These are phyloP conservation scores for Carex littledalei DNA, from an alignment of 176 grass and related monocot species.

Conservation along the genomic window DNA sequence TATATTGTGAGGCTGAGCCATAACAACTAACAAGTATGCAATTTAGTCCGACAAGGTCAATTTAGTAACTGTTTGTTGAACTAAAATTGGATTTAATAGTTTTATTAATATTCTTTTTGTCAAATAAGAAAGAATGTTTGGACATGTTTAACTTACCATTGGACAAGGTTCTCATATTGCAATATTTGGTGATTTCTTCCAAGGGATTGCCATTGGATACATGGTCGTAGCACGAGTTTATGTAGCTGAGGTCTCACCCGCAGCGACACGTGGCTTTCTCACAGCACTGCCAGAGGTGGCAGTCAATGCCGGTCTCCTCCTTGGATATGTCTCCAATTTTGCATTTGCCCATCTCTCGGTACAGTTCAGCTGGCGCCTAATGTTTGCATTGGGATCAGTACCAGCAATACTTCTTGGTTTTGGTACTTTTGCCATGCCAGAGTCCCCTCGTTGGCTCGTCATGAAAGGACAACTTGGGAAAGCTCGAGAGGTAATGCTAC, in stretches of 20 bases:
- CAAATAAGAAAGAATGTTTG: not conserved
- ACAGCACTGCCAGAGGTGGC: constrained; percentile 18
- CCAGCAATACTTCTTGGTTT: constrained; percentile 24
- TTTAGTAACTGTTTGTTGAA: not conserved
- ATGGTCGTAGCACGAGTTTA: constrained; percentile 17
- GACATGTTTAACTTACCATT: not conserved
- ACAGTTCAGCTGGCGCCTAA: constrained; percentile 32
- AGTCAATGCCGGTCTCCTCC: constrained; percentile 17
- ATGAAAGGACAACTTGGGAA: constrained; percentile 37
- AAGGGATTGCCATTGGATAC: constrained; percentile 22
- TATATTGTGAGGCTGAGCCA: not conserved
- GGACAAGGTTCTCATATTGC: not conserved
- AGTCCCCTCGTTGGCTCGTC: constrained; percentile 56
- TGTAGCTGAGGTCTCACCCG: constrained; percentile 38
- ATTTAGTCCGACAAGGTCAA: not conserved
- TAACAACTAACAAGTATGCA: not conserved
- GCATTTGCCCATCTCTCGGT: constrained; percentile 23
- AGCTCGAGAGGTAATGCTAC: constrained; percentile 6
- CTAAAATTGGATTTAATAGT: not conserved
- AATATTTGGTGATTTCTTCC: not conserved
- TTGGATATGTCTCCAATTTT: constrained; percentile 38
- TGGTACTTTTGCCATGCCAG: constrained; percentile 37
- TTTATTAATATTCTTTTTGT: not conserved
- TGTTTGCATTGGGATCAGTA: constrained; percentile 18
- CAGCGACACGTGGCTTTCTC: constrained; percentile 19